Evolutionary conservation across 176 grass and related monocot species (phyloP), one percentile per base, ranked within the genome.

Genomic region (Dactylis glomerata): DNA sequence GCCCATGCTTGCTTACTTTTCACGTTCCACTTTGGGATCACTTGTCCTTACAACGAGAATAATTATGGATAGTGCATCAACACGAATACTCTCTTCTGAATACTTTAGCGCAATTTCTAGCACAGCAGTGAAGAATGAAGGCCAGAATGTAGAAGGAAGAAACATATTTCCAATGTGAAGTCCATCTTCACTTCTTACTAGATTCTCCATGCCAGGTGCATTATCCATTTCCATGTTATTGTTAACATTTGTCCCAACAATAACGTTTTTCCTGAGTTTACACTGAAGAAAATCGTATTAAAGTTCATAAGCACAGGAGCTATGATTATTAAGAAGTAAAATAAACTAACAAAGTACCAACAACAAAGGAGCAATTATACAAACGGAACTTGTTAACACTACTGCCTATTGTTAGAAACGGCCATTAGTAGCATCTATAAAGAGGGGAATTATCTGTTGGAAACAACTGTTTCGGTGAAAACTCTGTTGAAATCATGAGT

Each of bases 211-310:
- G 2, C 61, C 61, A 16, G 28, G 61, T 64, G 28, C 59, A 31
- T 63, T 31, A 14, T 54, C 85, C 78, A 73, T 83, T 69, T 68
- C 64, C 24, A 65, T 41, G 61, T 52, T 80, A 68, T 81, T 51
- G 19, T 80, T 37, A 82, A 27, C 45, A 84, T 63, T 80, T 51
- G 49, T 82, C 64, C 86, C 89, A 76, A 82, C 47, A 63, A 55
- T 77, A 83, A 96, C 88, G 85, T 91, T 93, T 28, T 89, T 87
- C 94, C 91, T 96, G 91, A 93, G 84, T 89, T 75, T 90, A 96
- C 94, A 93, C 94, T 96, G 91, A 96, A 78, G 87, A 96, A 92
- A 93, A 88, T 93, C 92, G 81, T 91, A 93, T 96, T 87, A 90
- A 83, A 91, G 88, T 94, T 93, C 91, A 95, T 92, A 92, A 92